phyloP scores from a whole-genome alignment of 225 moss, liverwort and hornwort genomes.

The Marchantia paleacea region DNA sequence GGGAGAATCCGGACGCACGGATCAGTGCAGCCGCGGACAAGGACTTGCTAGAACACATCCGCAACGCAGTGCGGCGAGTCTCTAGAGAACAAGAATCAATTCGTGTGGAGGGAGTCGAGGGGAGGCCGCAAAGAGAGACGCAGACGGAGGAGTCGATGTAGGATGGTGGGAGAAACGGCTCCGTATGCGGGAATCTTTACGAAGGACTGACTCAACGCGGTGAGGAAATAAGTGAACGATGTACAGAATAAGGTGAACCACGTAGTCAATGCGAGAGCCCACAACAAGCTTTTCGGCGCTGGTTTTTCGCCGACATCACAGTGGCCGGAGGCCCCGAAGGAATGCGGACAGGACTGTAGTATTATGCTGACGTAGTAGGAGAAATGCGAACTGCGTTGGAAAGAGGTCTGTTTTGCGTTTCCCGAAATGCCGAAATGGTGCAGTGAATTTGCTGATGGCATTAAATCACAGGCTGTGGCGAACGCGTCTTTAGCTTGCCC shows the following conservation, averaged over 20 bases:
- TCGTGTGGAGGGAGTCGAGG: neutral
- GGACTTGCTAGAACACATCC: neutral
- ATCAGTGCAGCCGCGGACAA: neutral
- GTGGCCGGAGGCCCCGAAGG: too few species aligned
- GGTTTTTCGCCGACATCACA: too few species aligned
- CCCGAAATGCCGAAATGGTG: neutral
- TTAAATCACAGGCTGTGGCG: neutral
- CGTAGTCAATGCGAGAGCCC: too few species aligned
- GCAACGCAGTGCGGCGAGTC: neutral
- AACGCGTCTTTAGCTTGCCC: slow-evolving; percentile 3
- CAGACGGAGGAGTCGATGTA: neutral
- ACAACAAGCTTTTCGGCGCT: too few species aligned
- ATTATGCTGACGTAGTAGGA: neutral
- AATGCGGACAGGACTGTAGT: neutral
- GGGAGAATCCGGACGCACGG: neutral
- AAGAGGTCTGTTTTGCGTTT: neutral
- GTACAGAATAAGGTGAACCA: neutral
- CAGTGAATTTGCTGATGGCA: too few species aligned
- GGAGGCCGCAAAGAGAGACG: neutral
- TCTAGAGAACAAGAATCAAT: neutral
- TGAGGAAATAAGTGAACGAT: neutral
- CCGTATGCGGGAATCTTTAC: neutral
- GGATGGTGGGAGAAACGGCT: neutral
- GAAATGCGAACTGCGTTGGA: neutral
- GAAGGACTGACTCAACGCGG: neutral